A percentile compares a stretch with the other conserved stretches of the same genome.
Conservation (phyloP, 495 filamentous ascomycete genomes). For the Xylaria grammica region DNA sequence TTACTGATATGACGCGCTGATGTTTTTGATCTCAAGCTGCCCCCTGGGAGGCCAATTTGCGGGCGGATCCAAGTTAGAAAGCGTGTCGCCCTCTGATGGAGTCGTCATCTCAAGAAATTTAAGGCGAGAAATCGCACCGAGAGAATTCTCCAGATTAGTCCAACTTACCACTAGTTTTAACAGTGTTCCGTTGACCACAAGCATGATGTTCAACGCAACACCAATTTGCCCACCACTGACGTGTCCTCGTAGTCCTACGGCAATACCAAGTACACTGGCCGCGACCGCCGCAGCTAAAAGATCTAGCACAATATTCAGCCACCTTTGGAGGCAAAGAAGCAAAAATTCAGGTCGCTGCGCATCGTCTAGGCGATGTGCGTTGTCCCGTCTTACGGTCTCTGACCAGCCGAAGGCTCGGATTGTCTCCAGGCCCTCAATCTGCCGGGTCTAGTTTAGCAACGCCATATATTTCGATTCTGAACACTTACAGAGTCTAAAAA, state of each 20-base stretch:
- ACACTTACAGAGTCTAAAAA: slow-evolving; percentile 52
- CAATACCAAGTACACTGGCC: slow-evolving; percentile 45
- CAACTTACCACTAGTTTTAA: slow-evolving; percentile 43
- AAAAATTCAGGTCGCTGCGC: slow-evolving; percentile 56
- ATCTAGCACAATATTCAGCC: slow-evolving; percentile 56
- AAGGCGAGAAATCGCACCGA: slow-evolving; percentile 58
- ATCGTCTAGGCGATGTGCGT: slow-evolving; percentile 58
- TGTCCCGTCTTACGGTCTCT: slow-evolving; percentile 48
- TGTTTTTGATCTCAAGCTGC: slow-evolving; percentile 50
- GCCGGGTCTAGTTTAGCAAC: neutral
- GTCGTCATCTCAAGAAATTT: slow-evolving; percentile 59
- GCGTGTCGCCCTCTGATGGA: slow-evolving; percentile 51
- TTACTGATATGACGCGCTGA: slow-evolving; percentile 44
- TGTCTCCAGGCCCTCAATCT: slow-evolving; percentile 49
- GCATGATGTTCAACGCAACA: slow-evolving; percentile 46
- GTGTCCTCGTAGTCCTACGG: slow-evolving; percentile 37
- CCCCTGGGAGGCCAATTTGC: slow-evolving; percentile 53
- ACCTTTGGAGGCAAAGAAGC: slow-evolving; percentile 59
- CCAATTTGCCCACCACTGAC: slow-evolving; percentile 44
- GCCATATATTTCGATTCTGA: neutral
- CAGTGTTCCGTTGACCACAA: slow-evolving; percentile 39
- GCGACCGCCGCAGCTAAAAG: slow-evolving; percentile 51
- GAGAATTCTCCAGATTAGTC: slow-evolving; percentile 48
- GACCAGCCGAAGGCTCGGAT: slow-evolving; percentile 57
- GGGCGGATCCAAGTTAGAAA: slow-evolving; percentile 55